These are phyloP conservation scores for Mucor lusitanicus DNA, from an alignment of 371 early-diverging fungal species.

Conservation along the genomic window DNA sequence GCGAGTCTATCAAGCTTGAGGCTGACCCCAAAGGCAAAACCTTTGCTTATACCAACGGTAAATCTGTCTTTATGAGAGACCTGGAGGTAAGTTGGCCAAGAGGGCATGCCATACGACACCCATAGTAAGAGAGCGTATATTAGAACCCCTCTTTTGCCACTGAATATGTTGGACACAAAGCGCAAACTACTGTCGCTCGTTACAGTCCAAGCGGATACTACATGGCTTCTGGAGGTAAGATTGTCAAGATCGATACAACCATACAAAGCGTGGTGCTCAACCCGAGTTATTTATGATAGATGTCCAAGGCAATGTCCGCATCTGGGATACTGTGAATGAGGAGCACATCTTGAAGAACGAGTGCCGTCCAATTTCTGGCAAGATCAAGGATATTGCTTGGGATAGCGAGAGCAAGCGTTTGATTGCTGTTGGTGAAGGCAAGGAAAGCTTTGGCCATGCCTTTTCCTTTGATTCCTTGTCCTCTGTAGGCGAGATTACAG, in stretches of 20 bases:
- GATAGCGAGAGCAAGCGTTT: conserved; percentile 93
- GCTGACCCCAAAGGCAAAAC: conserved; percentile 85
- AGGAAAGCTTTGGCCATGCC: conserved; percentile 87
- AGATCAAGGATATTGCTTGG: conserved; percentile 91
- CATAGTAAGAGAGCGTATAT: too few relatives aligned
- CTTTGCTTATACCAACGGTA: conserved; percentile 90
- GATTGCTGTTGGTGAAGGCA: conserved; percentile 95
- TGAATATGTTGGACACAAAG: conserved; percentile 85
- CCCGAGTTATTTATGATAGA: conserved; percentile 45
- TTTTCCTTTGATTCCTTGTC: conserved; percentile 88
- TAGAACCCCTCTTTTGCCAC: conserved; percentile 81
- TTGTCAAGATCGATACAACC: neutral
- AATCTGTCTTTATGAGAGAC: conserved; percentile 85
- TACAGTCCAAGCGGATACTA: conserved; percentile 94
- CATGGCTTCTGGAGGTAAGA: conserved; percentile 89
- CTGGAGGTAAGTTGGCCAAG: conserved; percentile 59
- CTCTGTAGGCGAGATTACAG: conserved; percentile 91
- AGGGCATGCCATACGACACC: neutral
- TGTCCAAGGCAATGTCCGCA: conserved; percentile 84
- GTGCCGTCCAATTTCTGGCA: conserved; percentile 70
- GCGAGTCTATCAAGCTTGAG: conserved; percentile 79
- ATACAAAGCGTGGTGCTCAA: neutral
- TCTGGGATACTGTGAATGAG: conserved; percentile 89
- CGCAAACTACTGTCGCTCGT: conserved; percentile 81
- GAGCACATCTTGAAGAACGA: conserved; percentile 90